These are phyloP conservation scores for Barnettozyma vustinii DNA, from an alignment of 805 yeast genomes.

Conservation along the genomic window DNA sequence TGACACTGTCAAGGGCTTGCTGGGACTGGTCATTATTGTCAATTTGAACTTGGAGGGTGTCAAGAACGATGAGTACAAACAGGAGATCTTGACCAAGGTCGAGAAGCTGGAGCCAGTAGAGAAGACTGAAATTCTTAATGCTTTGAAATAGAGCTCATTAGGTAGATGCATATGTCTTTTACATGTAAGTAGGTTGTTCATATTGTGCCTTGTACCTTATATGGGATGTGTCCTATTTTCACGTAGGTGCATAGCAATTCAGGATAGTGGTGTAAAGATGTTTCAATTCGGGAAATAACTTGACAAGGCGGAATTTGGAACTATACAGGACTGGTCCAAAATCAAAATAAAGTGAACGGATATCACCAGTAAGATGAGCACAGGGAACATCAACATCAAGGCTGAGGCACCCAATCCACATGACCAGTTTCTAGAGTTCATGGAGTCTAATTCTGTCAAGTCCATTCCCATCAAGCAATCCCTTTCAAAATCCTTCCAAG, in stretches of 20 bases:
- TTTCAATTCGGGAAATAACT: background rate
- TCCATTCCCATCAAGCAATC: constrained; percentile 25
- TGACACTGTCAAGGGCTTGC: constrained; percentile 10
- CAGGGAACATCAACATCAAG: constrained; percentile 7
- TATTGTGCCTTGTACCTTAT: too few relatives aligned
- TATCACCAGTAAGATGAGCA: background rate
- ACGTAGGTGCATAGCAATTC: background rate
- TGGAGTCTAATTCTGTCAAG: constrained; percentile 8
- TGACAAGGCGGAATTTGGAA: too few relatives aligned
- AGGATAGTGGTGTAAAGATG: background rate
- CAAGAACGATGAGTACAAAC: constrained; percentile 16
- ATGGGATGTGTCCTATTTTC: background rate
- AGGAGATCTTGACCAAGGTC: constrained; percentile 10
- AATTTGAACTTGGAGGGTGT: constrained; percentile 13
- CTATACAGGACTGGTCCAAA: too few relatives aligned
- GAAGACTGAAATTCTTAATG: constrained; percentile 12
- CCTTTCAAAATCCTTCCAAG: constrained; percentile 21
- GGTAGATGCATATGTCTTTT: background rate
- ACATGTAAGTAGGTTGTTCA: background rate
- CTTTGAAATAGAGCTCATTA: background rate
- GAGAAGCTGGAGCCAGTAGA: constrained; percentile 19
- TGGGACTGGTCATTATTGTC: constrained; percentile 15
- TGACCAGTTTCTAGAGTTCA: constrained; percentile 9
- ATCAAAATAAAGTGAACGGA: too few relatives aligned
- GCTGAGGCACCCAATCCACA: constrained; percentile 2